Evolutionary conservation across 2,329 filamentous ascomycete species (phyloP), one percentile per base, ranked within the genome.

Genomic region (Periconia sp.): DNA sequence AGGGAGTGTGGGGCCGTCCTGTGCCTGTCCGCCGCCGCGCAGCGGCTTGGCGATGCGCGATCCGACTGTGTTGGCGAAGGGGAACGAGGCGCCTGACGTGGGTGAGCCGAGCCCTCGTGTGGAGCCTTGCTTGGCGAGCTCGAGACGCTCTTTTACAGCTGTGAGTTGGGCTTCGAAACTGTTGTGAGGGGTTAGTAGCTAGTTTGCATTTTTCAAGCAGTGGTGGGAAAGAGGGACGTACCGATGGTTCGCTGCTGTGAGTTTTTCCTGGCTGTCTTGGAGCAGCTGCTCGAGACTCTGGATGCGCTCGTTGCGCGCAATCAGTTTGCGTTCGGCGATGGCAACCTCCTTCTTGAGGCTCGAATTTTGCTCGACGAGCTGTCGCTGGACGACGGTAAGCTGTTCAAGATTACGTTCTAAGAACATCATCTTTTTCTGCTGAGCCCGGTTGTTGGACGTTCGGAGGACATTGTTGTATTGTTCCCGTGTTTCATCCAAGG

Each of bases 391-490:
- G 70, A 96, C 91, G 3, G 94, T 99, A 50, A 99, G 83, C 76
- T 99, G 94, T 78, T 99, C 94, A 41, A 99, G 85, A 73, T 99
- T 99, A 71, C 94, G 89, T 80, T 99, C 94, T 47, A 99, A 79
- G 83, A 99, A 99, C 15, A 94, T 95, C 90, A 99, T 97, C 85
- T 99, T 99, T 89, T 99, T 99, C 78, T 99, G 94, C 79, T 99
- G 94, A 20, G 94, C 93, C 55, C 94, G 89, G 81, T 96, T 97
- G 81, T 99, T 99, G 62, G 91, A 96, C 47, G 91, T 94, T 52
- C 93, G 88, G 54, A 99, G 84, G 56, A 99, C 94, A 67, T 96
- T 97, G 81, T 99, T 97, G 80, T 99, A 99, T 78, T 99, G 94
- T 80, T 99, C 94, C 52, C 94, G 86, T 1, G 94, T 97, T 80